phyloP scores from a whole-genome alignment of 345 rosid species.

The Melaleuca alternifolia region DNA sequence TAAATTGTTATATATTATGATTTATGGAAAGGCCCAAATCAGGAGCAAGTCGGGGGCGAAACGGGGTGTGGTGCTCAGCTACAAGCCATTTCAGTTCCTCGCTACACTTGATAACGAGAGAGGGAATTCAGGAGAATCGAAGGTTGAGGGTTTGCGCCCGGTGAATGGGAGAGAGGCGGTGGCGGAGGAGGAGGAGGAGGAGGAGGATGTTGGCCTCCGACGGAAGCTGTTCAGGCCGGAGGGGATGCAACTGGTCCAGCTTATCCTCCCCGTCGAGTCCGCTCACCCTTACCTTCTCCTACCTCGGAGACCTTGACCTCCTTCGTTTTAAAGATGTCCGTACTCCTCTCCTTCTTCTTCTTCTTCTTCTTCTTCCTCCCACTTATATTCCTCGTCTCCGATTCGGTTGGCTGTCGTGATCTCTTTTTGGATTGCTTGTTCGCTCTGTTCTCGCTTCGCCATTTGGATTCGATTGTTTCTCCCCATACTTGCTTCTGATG shows the following conservation, averaged over 20 bases:
- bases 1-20: too few species aligned
- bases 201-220: slow-evolving; percentile 82
- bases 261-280: slow-evolving; percentile 81
- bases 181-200: slow-evolving; percentile 1
- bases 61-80: not conserved
- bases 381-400: too few species aligned
- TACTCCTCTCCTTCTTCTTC: slow-evolving; percentile 2
- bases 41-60: not conserved
- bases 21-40: too few species aligned
- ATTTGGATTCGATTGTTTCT: not conserved
- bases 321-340: slow-evolving; percentile 88
- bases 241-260: slow-evolving; percentile 84
- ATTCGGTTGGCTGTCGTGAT: not conserved
- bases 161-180: not conserved
- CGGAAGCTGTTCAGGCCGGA: slow-evolving; percentile 86
- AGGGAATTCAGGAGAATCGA: not conserved
- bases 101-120: not conserved
- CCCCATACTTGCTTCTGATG: not conserved
- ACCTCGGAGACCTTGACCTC: slow-evolving; percentile 84
- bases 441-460: not conserved
- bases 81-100: not conserved
- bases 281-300: slow-evolving; percentile 73
- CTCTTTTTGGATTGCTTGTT: not conserved
- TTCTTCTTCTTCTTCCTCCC: not conserved
- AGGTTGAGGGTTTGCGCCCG: not conserved